Evolutionary conservation across 352 stramenopile species (phyloP), one percentile per base, ranked within the genome.

Genomic region (Aphanomyces stellatus): DNA sequence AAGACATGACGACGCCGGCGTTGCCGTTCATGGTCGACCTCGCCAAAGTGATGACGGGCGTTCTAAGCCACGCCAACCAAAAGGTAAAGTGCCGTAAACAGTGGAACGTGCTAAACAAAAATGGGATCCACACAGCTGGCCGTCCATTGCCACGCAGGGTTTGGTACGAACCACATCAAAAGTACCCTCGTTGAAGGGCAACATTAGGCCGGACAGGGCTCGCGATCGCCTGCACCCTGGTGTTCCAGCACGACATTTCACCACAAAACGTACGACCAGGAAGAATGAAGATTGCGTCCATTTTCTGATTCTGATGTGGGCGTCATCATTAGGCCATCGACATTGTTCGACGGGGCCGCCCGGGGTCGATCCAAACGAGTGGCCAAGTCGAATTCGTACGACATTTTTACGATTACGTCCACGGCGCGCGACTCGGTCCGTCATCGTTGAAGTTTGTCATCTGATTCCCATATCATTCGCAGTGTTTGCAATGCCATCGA

Each of bases 1-100:
- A 95, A 71, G 88, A 96, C 61, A 96, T 96, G 88, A 96, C 88
- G n/a, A 92, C 82, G 0, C 88, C 88, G 3, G 81, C 84, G 41
- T 69, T 96, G 15, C 49, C 75, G n/a, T 80, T 92, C 63, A 95
- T 96, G 84, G 76, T 90, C 48, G 80, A 96, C 57, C 93, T 96
- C 48, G 82, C 88, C 55, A 88, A 90, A 57, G 87, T 96, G 33
- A 89, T 93, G 71, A 78, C 79, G 0, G 90, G 79, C 0, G 74
- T 93, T 4, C 69, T 96, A 0, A 71, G 86, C 24, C 79, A 82
- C 15, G 87, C 84, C 0, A 73, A 85, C 30, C 74, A 84, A 61
- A 80, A 79, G 71, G 84, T 77, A 75, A 63, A 65, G 33, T 71
- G n/a, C 33, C 28, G 24, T n/a, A n/a, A 34, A 4, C 42, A 35